Percentiles rank a stretch among this genome's conserved stretches.
Conservation (phyloP, 2,329 filamentous ascomycete species). For the Colletotrichum sp. region DNA sequence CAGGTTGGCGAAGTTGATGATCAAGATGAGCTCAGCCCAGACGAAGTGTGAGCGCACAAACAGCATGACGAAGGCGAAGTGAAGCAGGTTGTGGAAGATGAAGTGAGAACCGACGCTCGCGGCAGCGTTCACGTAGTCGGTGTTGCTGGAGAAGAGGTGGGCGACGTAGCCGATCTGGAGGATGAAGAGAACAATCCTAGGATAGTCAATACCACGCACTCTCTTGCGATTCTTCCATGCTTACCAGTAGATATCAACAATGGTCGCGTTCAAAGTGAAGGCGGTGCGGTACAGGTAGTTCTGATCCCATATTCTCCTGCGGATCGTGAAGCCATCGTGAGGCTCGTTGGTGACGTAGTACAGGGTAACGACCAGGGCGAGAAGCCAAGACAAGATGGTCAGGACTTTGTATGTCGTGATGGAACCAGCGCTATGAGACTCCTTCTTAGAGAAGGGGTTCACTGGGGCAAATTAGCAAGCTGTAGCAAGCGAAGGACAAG, state of each 20-base stretch:
- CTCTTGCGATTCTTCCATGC: neutral
- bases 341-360: conserved; percentile 75
- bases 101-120: conserved; percentile 84
- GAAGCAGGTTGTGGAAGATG: conserved; percentile 83
- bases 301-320: conserved; percentile 76
- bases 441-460: conserved; percentile 78
- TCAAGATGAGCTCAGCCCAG: conserved; percentile 76
- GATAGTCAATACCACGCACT: neutral
- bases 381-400: conserved; percentile 75
- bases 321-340: conserved; percentile 62
- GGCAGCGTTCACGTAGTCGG: conserved; percentile 68
- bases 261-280: conserved; percentile 74
- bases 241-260: conserved; percentile 78
- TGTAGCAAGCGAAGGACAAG: neutral
- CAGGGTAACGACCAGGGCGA: conserved; percentile 73
- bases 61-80: conserved; percentile 82
- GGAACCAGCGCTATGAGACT: conserved; percentile 64
- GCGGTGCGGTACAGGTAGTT: conserved; percentile 71
- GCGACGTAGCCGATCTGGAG: conserved; percentile 78
- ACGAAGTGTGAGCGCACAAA: conserved; percentile 80
- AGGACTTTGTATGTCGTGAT: conserved; percentile 78
- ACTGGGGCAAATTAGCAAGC: conserved; percentile 45
- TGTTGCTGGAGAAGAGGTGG: conserved; percentile 74
- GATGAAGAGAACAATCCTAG: conserved; percentile 74
- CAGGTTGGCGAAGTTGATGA: conserved; percentile 85